Percentiles rank a stretch among this genome's conserved stretches.
These are phyloP conservation scores for Myxozyma udenii DNA, from an alignment of 805 yeast genomes.

Conservation along the genomic window DNA sequence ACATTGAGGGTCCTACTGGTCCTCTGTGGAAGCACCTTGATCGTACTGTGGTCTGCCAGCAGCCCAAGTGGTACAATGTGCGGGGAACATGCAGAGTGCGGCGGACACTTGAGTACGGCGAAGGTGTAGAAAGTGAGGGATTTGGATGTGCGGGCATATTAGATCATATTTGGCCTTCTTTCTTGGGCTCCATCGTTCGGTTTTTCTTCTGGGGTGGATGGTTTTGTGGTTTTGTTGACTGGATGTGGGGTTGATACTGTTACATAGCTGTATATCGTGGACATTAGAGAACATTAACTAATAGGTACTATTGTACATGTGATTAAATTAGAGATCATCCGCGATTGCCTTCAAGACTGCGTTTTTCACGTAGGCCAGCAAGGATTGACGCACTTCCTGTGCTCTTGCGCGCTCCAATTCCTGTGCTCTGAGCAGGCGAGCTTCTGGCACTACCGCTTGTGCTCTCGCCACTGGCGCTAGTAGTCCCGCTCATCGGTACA, in stretches of 20 bases:
- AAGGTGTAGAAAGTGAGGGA: constrained; percentile 85
- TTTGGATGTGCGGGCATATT: constrained; percentile 72
- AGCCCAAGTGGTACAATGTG: constrained; percentile 90
- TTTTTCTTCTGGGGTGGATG: constrained; percentile 37
- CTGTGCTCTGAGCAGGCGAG: neutral
- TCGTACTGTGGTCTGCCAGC: constrained; percentile 72
- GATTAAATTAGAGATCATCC: no score
- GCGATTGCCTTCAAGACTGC: neutral
- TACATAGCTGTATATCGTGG: neutral
- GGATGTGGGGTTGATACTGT: constrained; percentile 30
- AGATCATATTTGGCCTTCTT: constrained; percentile 50
- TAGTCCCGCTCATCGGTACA: no score
- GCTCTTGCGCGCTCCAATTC: neutral
- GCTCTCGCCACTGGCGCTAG: neutral
- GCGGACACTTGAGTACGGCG: constrained; percentile 69
- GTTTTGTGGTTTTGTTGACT: constrained; percentile 35
- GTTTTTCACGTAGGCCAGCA: neutral
- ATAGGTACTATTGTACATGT: no score
- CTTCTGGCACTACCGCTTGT: neutral
- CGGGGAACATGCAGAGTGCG: constrained; percentile 80
- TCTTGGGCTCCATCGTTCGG: constrained; percentile 47
- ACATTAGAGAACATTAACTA: neutral
- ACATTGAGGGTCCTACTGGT: constrained; percentile 90
- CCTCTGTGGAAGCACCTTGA: constrained; percentile 76
- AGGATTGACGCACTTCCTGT: neutral